Conservation (phyloP, 768 basidiomycete species). For the Leucosporidium creatinivorum region DNA sequence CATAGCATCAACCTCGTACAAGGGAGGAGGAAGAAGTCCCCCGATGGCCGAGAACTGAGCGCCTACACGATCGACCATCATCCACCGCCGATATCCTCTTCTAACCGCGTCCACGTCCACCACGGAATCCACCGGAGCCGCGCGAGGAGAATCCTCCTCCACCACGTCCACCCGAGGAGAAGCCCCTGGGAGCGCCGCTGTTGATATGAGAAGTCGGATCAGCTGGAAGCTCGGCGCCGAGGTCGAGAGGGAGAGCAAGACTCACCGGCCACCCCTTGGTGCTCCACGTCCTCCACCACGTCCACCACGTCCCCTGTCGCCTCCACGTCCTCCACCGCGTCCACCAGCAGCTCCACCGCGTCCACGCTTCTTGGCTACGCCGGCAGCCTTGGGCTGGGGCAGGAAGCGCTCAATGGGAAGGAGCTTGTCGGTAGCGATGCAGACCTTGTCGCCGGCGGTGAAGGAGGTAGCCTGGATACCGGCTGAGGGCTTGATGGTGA, state of each 20-base stretch:
- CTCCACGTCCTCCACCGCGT: constrained; percentile 45
- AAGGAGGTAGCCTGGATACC: constrained; percentile 94
- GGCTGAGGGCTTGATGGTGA: constrained; percentile 92
- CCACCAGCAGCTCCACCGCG: constrained; percentile 44
- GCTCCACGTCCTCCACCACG: constrained; percentile 41
- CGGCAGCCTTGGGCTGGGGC: constrained; percentile 73
- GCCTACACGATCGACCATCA: no score
- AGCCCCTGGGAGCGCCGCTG: constrained; percentile 1
- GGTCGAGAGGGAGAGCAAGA: not conserved
- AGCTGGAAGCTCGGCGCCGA: not conserved
- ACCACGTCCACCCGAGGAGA: constrained; percentile 2
- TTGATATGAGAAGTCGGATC: not conserved
- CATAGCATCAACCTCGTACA: no score
- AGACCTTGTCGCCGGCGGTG: constrained; percentile 96
- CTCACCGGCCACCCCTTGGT: constrained; percentile 1
- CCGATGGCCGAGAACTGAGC: no score
- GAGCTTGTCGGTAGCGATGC: constrained; percentile 93
- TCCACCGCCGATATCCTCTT: no score
- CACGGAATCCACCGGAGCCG: constrained; percentile 6
- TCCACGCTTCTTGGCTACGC: constrained; percentile 35
- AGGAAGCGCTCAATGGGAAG: constrained; percentile 93
- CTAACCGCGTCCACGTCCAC: constrained; percentile 7
- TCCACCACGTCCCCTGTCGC: constrained; percentile 14
- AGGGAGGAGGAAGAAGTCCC: no score
- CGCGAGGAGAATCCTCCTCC: constrained; percentile 4